These are phyloP conservation scores for Trametes versicolor DNA, from an alignment of 1,284 basidiomycete species.

Conservation along the genomic window DNA sequence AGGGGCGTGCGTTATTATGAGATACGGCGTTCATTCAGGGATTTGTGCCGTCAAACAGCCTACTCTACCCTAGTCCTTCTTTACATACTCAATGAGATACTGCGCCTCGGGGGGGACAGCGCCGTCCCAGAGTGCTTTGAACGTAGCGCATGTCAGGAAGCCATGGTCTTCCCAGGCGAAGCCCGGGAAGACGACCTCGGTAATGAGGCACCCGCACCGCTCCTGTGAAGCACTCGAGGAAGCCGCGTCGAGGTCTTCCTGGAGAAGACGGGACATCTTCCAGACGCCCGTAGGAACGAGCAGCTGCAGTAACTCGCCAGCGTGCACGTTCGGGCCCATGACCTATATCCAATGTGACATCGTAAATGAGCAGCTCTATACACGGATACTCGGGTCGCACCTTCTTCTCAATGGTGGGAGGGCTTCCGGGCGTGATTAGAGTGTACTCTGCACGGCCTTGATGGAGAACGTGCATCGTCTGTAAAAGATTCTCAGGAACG, in stretches of 20 bases:
- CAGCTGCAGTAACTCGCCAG: conserved; percentile 55
- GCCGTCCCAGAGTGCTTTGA: conserved; percentile 48
- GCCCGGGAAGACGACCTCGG: conserved; percentile 59
- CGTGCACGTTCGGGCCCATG: conserved; percentile 51
- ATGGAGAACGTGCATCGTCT: conserved; percentile 62
- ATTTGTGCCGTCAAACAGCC: not conserved
- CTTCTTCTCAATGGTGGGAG: conserved; percentile 50
- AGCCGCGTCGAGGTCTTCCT: conserved; percentile 46
- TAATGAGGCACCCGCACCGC: conserved; percentile 54
- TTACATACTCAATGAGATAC: conserved; percentile 33
- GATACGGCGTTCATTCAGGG: no score
- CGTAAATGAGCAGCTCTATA: no score
- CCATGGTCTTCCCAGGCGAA: conserved; percentile 60
- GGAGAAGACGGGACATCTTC: conserved; percentile 58
- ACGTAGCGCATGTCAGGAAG: conserved; percentile 47
- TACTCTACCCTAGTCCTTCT: conserved; percentile 11
- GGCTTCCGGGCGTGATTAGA: conserved; percentile 49
- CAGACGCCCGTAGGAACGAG: conserved; percentile 58
- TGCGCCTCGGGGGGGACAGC: conserved; percentile 21
- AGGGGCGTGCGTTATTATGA: no score
- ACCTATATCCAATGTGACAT: conserved; percentile 34
- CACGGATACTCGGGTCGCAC: conserved; percentile 29
- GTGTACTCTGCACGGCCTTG: conserved; percentile 59
- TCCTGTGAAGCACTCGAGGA: conserved; percentile 35
- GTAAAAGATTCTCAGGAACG: not conserved